These are phyloP conservation scores for Venturia oleaginea DNA, from an alignment of 2,329 filamentous ascomycete genomes.

Conservation along the genomic window DNA sequence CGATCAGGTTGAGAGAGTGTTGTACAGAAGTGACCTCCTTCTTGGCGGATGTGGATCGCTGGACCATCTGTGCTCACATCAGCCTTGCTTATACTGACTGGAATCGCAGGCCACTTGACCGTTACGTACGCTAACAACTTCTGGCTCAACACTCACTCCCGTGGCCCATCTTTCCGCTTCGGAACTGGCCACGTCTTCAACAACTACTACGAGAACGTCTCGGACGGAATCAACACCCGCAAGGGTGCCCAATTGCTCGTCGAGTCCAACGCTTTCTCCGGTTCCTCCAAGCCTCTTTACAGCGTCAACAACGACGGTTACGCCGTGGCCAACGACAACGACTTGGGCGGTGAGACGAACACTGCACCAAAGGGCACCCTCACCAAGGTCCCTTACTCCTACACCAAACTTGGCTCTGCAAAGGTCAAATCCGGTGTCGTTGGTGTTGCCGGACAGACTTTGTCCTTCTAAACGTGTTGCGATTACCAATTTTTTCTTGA, in stretches of 20 bases:
- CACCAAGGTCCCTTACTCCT: background rate
- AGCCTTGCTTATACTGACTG: conserved; percentile 25
- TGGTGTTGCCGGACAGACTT: background rate
- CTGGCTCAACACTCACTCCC: conserved; percentile 56
- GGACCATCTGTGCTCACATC: too few relatives aligned
- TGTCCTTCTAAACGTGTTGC: conserved; percentile 12
- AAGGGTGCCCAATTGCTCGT: conserved; percentile 35
- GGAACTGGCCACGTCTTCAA: conserved; percentile 56
- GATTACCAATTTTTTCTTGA: background rate
- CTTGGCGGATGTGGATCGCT: too few relatives aligned
- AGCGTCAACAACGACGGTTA: conserved; percentile 25
- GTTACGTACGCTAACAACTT: conserved; percentile 61
- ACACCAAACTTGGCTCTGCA: background rate
- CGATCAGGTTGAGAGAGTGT: too few relatives aligned
- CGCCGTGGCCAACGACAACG: conserved; percentile 30
- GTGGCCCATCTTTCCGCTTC: conserved; percentile 55
- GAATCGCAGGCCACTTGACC: conserved; percentile 36
- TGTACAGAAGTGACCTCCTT: too few relatives aligned
- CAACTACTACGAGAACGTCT: conserved; percentile 35
- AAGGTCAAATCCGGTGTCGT: background rate
- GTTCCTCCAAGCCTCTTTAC: conserved; percentile 27
- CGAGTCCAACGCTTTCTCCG: conserved; percentile 31
- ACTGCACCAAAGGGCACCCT: background rate
- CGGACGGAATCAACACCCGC: conserved; percentile 34
- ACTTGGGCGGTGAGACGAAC: conserved; percentile 24